phyloP scores from a whole-genome alignment of 2,329 filamentous ascomycete genomes.

The Claviceps arundinis region DNA sequence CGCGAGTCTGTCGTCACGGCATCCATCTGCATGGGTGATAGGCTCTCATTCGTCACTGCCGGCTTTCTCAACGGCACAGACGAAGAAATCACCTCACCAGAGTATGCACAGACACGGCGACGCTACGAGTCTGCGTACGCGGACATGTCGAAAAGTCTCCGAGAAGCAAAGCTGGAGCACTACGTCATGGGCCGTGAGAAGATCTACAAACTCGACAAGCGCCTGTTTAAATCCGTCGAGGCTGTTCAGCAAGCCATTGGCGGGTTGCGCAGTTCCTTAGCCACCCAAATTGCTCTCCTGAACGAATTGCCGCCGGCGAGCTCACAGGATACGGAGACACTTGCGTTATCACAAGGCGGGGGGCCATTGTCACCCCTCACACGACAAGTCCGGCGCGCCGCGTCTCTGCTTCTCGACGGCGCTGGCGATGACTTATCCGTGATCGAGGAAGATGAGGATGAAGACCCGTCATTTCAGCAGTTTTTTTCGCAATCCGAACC shows the following conservation, averaged over 20 bases:
- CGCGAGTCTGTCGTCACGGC: slow-evolving; percentile 59
- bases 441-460: slow-evolving; percentile 47
- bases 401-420: slow-evolving; percentile 23
- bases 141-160: slow-evolving; percentile 61
- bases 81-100: slow-evolving; percentile 54
- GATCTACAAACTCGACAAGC: slow-evolving; percentile 66
- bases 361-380: slow-evolving; percentile 9
- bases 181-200: slow-evolving; percentile 68
- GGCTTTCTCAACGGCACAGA: slow-evolving; percentile 77
- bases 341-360: slow-evolving; percentile 6
- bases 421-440: slow-evolving; percentile 39
- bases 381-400: slow-evolving; percentile 14
- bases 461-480: slow-evolving; percentile 20
- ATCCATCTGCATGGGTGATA: slow-evolving; percentile 64
- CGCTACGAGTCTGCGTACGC: slow-evolving; percentile 55
- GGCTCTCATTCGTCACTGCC: slow-evolving; percentile 67
- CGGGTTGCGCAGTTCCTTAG: slow-evolving; percentile 76
- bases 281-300: slow-evolving; percentile 76
- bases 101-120: slow-evolving; percentile 48
- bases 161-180: slow-evolving; percentile 82
- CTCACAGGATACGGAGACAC: not conserved
- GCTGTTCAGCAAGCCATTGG: slow-evolving; percentile 78
- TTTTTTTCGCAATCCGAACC: slow-evolving; percentile 17
- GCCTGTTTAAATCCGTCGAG: slow-evolving; percentile 72
- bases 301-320: slow-evolving; percentile 38